phyloP scores from a whole-genome alignment of 345 rosid genomes.

The Rhizophora mangle region DNA sequence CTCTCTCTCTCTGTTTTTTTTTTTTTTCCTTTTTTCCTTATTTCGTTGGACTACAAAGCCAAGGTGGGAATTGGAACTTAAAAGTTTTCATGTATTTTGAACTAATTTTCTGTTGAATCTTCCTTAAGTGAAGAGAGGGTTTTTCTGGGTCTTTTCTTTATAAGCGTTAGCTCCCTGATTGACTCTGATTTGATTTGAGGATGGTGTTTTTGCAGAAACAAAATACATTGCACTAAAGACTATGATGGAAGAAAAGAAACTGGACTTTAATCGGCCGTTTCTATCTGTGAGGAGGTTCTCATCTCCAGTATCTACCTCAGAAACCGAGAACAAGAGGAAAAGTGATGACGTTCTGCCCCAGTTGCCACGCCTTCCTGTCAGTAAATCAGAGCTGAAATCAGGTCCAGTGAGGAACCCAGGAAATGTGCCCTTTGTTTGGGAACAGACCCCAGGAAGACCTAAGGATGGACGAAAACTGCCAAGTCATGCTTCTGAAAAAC shows the following conservation, averaged over 20 bases:
- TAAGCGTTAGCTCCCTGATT: no score
- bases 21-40: no score
- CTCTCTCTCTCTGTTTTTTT: no score
- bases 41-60: no score
- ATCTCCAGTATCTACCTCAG: constrained; percentile 28
- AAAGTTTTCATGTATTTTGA: no score
- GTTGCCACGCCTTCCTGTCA: constrained; percentile 54
- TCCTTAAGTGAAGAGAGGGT: no score
- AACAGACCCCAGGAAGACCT: constrained; percentile 75
- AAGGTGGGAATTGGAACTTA: no score
- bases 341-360: constrained; percentile 33
- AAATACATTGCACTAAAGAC: constrained; percentile 1
- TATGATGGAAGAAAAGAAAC: constrained; percentile 74
- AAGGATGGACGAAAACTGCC: constrained; percentile 48
- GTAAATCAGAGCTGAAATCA: constrained; percentile 78
- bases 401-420: constrained; percentile 87
- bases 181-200: background rate
- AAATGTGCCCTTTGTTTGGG: constrained; percentile 91
- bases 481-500: constrained; percentile 16
- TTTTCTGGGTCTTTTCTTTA: no score
- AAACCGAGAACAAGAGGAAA: constrained; percentile 46
- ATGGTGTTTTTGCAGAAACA: background rate
- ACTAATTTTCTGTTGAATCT: no score
- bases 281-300: constrained; percentile 68
- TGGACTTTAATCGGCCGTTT: constrained; percentile 74